Conservation (phyloP, 2,329 filamentous ascomycete species). For the Penicillium frequentans region DNA sequence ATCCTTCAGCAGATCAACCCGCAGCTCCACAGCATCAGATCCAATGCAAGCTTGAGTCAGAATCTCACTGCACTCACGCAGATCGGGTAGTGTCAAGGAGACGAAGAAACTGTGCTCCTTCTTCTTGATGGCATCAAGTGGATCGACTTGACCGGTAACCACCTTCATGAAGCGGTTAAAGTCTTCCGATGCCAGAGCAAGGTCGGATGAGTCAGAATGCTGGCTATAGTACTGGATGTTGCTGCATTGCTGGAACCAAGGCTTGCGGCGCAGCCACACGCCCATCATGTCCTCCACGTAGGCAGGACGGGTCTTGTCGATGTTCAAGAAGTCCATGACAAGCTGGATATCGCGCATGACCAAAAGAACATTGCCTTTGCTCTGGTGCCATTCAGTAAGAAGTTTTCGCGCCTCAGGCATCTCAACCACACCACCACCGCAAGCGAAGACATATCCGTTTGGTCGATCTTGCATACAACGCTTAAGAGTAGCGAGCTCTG, state of each 20-base stretch:
- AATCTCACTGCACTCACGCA: conserved; percentile 62
- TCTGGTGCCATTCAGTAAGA: conserved; percentile 69
- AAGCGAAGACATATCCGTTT: conserved; percentile 80
- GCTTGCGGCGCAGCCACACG: conserved; percentile 85
- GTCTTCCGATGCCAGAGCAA: conserved; percentile 61
- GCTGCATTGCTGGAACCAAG: conserved; percentile 89
- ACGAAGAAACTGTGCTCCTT: conserved; percentile 84
- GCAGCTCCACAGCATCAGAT: conserved; percentile 87
- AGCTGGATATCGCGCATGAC: conserved; percentile 85
- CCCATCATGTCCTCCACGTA: conserved; percentile 90
- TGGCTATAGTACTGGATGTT: conserved; percentile 93
- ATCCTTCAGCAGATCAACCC: conserved; percentile 86
- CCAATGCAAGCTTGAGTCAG: conserved; percentile 76
- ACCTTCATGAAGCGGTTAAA: conserved; percentile 72
- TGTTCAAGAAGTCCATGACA: conserved; percentile 82
- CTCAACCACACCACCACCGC: conserved; percentile 91
- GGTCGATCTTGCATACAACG: conserved; percentile 73
- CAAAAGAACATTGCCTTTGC: conserved; percentile 79
- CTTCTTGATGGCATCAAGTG: conserved; percentile 60
- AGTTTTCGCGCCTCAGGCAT: conserved; percentile 74
- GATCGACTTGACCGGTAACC: conserved; percentile 62
- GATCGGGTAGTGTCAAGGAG: conserved; percentile 77
- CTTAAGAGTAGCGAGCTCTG: conserved; percentile 73
- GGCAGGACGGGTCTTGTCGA: conserved; percentile 86
- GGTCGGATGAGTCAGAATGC: conserved; percentile 52